Base-by-base conservation (phyloP, 2,329 filamentous ascomycete species). In the Clonostachys solani region DNA sequence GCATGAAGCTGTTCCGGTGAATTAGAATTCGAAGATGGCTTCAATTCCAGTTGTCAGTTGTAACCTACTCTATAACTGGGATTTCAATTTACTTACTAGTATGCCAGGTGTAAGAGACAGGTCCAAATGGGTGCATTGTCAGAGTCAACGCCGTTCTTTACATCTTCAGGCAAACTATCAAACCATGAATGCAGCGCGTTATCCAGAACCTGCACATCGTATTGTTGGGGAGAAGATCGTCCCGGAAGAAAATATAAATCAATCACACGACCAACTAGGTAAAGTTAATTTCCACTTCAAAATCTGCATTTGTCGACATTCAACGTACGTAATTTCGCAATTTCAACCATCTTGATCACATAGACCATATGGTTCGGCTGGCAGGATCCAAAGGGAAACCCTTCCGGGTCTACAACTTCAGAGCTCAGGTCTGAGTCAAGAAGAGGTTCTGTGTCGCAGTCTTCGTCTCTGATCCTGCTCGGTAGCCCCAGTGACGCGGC, bases 331-430 rank as follows among this genome's bases (percentile, higher is more conserved):
- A 68, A 48, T 23, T 55, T 56, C 4, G 64, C 59, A 15, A 68
- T 56, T 33, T 68, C 64, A 0, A 67, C 63, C 66, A 68, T 68
- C 45, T 67, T 68, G 36, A 66, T 61, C 0, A 56, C 57, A 46
- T 68, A 68, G 0, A 57, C 57, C 5, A 66, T 54, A 43, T 68
- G 65, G 38, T 68, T 62, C 4, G 58, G 47, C 36, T 61, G 50
- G 17, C 58, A 61, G 6, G 56, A 56, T 6, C 64, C 62, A 49
- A 66, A 62, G 23, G 23, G 23, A 2, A 51, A 42, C 2, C 16
- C 13, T n/a, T n/a, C 23, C 9, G 33, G 33, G 5, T 42, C 34
- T n/a, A 40, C 33, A 2, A 59, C 57, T 36, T 65, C 61, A 3
- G 59, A 60, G 16, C 63, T 59, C 4, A 68, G 50, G 43, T 69